These are phyloP conservation scores for Schizosaccharomyces pombe DNA, from an alignment of 805 yeast species.

Conservation along the genomic window DNA sequence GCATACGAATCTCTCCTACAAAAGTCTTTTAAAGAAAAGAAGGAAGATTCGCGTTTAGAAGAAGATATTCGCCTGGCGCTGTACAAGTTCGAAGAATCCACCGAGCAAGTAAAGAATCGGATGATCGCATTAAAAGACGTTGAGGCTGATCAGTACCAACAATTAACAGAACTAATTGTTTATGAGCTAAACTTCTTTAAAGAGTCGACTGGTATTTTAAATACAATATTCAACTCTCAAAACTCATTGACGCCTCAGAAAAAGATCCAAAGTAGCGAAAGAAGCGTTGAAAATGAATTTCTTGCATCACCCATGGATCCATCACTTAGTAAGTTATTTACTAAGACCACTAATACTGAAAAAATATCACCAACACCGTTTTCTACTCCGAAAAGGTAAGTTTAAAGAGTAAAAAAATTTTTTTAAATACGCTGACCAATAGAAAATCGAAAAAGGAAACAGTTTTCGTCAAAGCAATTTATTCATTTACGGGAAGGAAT, in stretches of 20 bases:
- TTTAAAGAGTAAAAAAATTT: too few relatives aligned
- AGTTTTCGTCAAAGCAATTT: not conserved
- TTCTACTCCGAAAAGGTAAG: too few relatives aligned
- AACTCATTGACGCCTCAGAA: too few relatives aligned
- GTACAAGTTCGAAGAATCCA: constrained; percentile 12
- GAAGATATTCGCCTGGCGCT: constrained; percentile 13
- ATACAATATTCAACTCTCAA: not conserved
- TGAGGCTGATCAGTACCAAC: constrained; percentile 6
- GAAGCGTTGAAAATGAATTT: too few relatives aligned
- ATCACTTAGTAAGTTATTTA: too few relatives aligned
- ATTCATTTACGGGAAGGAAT: not conserved
- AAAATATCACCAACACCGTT: too few relatives aligned
- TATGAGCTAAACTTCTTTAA: not conserved
- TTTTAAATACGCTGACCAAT: too few relatives aligned
- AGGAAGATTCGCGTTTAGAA: constrained; percentile 12
- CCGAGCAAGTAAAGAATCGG: constrained; percentile 11
- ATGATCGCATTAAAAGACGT: constrained; percentile 11
- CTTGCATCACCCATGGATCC: too few relatives aligned
- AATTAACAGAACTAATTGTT: not conserved
- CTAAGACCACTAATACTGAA: too few relatives aligned
- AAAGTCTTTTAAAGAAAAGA: constrained; percentile 10
- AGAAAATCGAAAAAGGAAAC: too few relatives aligned
- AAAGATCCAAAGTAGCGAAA: too few relatives aligned
- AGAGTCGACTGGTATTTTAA: not conserved
- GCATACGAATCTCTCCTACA: constrained; percentile 12